phyloP scores from a whole-genome alignment of 2,329 filamentous ascomycete species.

The Sporothrix phasma region DNA sequence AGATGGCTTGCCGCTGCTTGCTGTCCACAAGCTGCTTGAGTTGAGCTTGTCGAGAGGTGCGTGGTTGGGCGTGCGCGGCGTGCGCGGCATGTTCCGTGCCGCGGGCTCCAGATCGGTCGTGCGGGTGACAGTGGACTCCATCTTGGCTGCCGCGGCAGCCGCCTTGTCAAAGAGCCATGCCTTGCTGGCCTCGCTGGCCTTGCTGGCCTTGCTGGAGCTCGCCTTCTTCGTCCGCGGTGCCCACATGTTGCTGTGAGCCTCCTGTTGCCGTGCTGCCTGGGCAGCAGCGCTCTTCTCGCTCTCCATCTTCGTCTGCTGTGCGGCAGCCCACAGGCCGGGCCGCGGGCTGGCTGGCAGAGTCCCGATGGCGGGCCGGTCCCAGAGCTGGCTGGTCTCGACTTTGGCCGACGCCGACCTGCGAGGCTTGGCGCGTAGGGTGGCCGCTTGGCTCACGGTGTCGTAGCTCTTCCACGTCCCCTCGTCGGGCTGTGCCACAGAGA shows the following conservation, averaged over 20 bases:
- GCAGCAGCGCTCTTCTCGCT: background rate
- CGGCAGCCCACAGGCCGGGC: constrained; percentile 8
- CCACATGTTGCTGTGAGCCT: background rate
- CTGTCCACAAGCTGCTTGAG: constrained; percentile 9
- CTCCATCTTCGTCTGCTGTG: background rate
- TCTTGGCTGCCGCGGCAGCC: background rate
- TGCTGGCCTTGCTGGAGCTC: background rate
- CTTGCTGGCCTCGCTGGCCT: too few relatives aligned
- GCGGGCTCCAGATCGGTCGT: constrained; percentile 10
- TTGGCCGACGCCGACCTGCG: constrained; percentile 22
- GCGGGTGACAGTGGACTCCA: constrained; percentile 7
- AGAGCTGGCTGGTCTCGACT: constrained; percentile 24
- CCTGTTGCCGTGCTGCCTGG: background rate
- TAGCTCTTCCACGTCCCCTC: constrained; percentile 29
- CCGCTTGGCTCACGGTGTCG: constrained; percentile 19
- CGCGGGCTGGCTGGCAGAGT: background rate
- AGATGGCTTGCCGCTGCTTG: background rate
- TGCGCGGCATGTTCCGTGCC: constrained; percentile 10
- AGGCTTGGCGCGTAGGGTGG: constrained; percentile 24
- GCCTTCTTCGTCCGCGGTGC: background rate
- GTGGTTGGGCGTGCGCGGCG: background rate
- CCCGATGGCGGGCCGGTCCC: constrained; percentile 3
- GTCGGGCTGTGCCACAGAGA: constrained; percentile 29
- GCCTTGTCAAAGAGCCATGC: constrained; percentile 15
- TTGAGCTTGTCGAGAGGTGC: constrained; percentile 5